Conservation (phyloP, 2,329 filamentous ascomycete species). For the Hymenoscyphus repandus region DNA sequence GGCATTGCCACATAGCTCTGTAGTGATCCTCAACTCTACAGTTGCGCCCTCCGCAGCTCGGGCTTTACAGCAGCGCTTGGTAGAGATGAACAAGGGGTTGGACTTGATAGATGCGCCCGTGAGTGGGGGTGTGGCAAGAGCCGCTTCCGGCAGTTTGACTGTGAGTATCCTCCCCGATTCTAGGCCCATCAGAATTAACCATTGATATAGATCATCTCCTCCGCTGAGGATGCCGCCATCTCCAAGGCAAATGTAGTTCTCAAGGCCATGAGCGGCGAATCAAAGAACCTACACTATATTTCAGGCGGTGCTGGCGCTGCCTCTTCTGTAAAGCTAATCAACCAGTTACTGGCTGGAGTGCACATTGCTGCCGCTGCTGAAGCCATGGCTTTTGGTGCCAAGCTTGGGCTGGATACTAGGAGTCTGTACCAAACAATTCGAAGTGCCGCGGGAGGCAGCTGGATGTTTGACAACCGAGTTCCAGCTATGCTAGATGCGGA, state of each 20-base stretch:
- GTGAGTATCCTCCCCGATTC: no score
- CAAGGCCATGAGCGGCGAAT: constrained; percentile 48
- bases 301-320: constrained; percentile 52
- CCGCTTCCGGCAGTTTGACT: constrained; percentile 64
- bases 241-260: constrained; percentile 53
- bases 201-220: constrained; percentile 56
- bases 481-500: constrained; percentile 34
- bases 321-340: constrained; percentile 56
- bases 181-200: neutral
- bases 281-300: constrained; percentile 54
- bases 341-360: constrained; percentile 54
- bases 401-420: constrained; percentile 45
- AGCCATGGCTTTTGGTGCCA: constrained; percentile 50
- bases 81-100: constrained; percentile 53
- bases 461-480: constrained; percentile 36
- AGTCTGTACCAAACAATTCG: constrained; percentile 42
- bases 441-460: constrained; percentile 31
- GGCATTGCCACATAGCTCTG: constrained; percentile 46
- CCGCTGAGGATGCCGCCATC: constrained; percentile 51
- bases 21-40: constrained; percentile 63
- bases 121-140: constrained; percentile 61
- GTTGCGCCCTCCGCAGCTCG: constrained; percentile 62
- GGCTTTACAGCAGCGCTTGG: constrained; percentile 51
- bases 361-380: constrained; percentile 52
- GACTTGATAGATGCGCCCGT: constrained; percentile 66